Base-by-base conservation (phyloP, 1,284 basidiomycete genomes). In the Sutorius eximius region DNA sequence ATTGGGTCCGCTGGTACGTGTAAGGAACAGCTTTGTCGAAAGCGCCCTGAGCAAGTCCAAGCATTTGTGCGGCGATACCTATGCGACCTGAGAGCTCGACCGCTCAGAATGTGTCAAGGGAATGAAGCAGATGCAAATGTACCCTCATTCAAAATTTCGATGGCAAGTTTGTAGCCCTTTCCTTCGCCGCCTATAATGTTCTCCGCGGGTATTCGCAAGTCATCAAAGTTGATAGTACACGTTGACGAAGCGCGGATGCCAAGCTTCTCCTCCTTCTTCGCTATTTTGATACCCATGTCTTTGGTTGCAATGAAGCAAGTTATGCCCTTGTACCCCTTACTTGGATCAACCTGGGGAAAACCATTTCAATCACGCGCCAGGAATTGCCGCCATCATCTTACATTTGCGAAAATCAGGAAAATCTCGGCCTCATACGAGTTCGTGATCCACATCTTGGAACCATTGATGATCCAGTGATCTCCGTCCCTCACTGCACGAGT, bases 391-490 rank as follows among this genome's bases (percentile, higher is more conserved):
- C 3, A 24, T 18, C 15, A 16, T 68, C 79, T 41, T 59, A 87
- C 91, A 64, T 94, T 98, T 54, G 97, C 97, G 62, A 99, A 99
- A 48, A 99, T 90, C 55, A 93, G 83, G 77, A 91, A 92, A 59
- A 98, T 84, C 53, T 95, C 95, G 6, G 97, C 97, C 74, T 99
- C 96, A 59, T 87, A 86, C 8, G 93, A 95, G 79, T 99, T 99
- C 45, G 97, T 98, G 67, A 99, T 99, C 96, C 96, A 99, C 95
- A 98, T 96, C 81, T 99, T 99, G 61, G 91, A 92, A 36, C 96
- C 96, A 66, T 95, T 96, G 58, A 98, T 72, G 32, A 93, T 78
- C 81, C 89, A 98, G 62, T 91, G 74, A 66, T 88, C 84, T 22
- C 87, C 87, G 58, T 93, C 90, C 71, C 91, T 93, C 73, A 82